These are phyloP conservation scores for Melanogaster broomeanus DNA, from an alignment of 768 basidiomycete genomes.

Conservation along the genomic window DNA sequence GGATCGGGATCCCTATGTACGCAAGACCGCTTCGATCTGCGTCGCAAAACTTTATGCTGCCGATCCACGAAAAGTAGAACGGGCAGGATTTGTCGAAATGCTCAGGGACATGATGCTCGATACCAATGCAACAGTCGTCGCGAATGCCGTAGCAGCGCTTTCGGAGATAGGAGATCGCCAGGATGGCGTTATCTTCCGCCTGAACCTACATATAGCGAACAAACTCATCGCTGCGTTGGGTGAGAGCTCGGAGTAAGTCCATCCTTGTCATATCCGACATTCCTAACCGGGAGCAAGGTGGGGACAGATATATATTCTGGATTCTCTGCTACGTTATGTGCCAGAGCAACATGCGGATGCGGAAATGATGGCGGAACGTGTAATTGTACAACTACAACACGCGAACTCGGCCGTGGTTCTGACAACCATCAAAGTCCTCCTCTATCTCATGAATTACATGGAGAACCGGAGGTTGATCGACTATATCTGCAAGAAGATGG, in stretches of 20 bases:
- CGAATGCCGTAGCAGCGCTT: slow-evolving; percentile 94
- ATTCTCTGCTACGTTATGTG: slow-evolving; percentile 91
- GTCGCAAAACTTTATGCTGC: slow-evolving; percentile 94
- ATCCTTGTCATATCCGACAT: not conserved
- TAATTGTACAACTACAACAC: slow-evolving; percentile 91
- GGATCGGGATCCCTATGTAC: slow-evolving; percentile 95
- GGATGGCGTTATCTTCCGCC: slow-evolving; percentile 89
- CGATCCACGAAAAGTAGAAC: slow-evolving; percentile 85
- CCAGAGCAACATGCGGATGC: slow-evolving; percentile 87
- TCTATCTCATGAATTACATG: slow-evolving; percentile 99
- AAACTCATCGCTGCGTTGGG: slow-evolving; percentile 88
- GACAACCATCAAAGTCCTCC: slow-evolving; percentile 93
- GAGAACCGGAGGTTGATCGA: slow-evolving; percentile 84
- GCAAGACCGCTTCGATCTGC: slow-evolving; percentile 97
- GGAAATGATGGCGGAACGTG: slow-evolving; percentile 92
- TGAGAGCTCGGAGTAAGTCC: slow-evolving; percentile 94
- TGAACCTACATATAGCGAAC: slow-evolving; percentile 85
- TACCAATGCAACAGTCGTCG: slow-evolving; percentile 93
- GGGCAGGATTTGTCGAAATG: slow-evolving; percentile 87
- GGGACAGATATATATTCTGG: slow-evolving; percentile 98
- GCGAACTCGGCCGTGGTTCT: slow-evolving; percentile 99
- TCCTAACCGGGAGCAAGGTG: slow-evolving; percentile 57
- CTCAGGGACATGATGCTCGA: slow-evolving; percentile 92
- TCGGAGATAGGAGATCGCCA: slow-evolving; percentile 97
- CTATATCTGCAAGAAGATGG: slow-evolving; percentile 95